These are phyloP conservation scores for Blastocystis hominis DNA, from an alignment of 352 stramenopile genomes.

Conservation along the genomic window DNA sequence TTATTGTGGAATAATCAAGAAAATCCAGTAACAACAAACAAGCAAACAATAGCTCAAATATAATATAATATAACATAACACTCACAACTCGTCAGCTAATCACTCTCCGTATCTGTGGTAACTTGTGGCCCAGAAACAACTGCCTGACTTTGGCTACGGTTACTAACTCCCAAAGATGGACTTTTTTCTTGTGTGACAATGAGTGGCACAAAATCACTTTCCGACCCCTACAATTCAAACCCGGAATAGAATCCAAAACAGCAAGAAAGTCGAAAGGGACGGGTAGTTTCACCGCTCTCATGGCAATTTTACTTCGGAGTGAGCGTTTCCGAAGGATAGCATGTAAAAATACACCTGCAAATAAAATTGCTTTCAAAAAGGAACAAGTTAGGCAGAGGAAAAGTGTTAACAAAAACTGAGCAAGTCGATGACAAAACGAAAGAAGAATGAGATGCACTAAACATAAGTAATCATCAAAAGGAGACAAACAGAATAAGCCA, in stretches of 20 bases:
- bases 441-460: slow-evolving; percentile 9
- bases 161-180: not conserved
- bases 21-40: not conserved
- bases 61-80: not conserved
- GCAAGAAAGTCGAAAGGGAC: not conserved
- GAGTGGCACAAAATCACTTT: not conserved
- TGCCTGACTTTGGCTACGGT: not conserved
- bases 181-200: not conserved
- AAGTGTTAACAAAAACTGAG: not conserved
- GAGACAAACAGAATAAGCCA: not conserved
- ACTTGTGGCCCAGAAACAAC: not conserved
- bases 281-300: not conserved
- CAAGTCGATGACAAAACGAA: not conserved
- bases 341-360: not conserved
- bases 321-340: slow-evolving; percentile 23
- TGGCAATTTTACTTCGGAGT: slow-evolving; percentile 20
- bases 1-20: no score
- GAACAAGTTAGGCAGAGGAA: slow-evolving; percentile 5
- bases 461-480: not conserved
- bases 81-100: not conserved
- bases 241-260: not conserved
- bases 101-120: not conserved
- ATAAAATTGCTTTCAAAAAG: not conserved
- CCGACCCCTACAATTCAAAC: not conserved
- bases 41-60: not conserved